Percentiles rank a stretch among this genome's conserved stretches.
Evolutionary conservation across 1,284 basidiomycete genomes (phyloP).

Genomic region (Trametes versicolor): DNA sequence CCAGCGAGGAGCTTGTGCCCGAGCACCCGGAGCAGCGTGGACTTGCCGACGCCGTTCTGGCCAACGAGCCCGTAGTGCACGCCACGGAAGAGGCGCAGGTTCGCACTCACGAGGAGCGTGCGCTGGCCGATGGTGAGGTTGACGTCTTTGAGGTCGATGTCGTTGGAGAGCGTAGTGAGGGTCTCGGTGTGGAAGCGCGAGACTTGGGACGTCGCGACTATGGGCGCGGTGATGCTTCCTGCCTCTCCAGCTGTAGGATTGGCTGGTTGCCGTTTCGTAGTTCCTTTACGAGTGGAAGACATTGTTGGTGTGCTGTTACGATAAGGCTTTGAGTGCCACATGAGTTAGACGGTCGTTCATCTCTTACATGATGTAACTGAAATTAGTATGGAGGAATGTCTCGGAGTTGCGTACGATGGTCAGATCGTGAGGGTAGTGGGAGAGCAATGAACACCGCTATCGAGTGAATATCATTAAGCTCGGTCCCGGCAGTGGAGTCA

Average conservation of each 20-base stretch:
- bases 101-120: constrained; percentile 61
- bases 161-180: constrained; percentile 49
- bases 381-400: not conserved
- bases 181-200: constrained; percentile 58
- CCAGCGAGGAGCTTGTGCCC: constrained; percentile 52
- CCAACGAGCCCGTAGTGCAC: constrained; percentile 80
- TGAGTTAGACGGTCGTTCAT: not conserved
- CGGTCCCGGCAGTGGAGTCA: constrained; percentile 18
- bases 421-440: not conserved
- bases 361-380: not conserved
- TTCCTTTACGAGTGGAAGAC: constrained; percentile 10
- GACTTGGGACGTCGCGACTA: constrained; percentile 46
- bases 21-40: constrained; percentile 94
- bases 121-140: constrained; percentile 55
- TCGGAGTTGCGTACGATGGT: not conserved
- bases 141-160: constrained; percentile 61
- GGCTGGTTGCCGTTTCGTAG: constrained; percentile 10
- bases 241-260: not conserved
- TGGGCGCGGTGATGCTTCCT: not conserved
- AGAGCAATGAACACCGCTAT: not conserved
- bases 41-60: constrained; percentile 98
- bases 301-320: not conserved
- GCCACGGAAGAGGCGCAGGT: constrained; percentile 61
- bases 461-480: not conserved
- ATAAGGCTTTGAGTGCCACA: not conserved